Evolutionary conservation across 768 basidiomycete genomes (phyloP).

Genomic region (Xerocomus potaroensis): DNA sequence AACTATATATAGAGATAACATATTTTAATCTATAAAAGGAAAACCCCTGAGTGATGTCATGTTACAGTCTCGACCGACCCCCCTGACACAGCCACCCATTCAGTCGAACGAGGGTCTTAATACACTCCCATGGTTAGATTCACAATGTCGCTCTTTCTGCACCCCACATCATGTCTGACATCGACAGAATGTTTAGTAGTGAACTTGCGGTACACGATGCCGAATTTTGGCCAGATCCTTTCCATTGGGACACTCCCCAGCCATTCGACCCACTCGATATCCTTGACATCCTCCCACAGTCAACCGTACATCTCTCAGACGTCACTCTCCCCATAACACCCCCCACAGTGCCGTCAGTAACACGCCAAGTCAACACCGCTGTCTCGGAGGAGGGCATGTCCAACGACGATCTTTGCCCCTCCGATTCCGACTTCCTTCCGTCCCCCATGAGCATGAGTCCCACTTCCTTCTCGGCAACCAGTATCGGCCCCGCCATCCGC

Average conservation of each 20-base stretch:
- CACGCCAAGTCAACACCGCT: no score
- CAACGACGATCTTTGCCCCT: slow-evolving; percentile 18
- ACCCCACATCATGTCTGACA: slow-evolving; percentile 16
- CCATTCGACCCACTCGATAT: not conserved
- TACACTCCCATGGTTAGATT: slow-evolving; percentile 2
- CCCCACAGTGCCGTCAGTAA: no score
- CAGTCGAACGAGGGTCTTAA: slow-evolving; percentile 6
- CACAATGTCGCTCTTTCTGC: slow-evolving; percentile 14
- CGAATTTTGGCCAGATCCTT: slow-evolving; percentile 3
- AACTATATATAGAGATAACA: no score
- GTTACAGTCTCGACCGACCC: no score
- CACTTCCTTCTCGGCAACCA: not conserved
- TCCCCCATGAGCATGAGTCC: slow-evolving; percentile 13
- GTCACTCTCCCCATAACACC: slow-evolving; percentile 12
- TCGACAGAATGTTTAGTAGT: slow-evolving; percentile 22
- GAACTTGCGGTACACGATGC: slow-evolving; percentile 15
- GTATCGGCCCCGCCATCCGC: not conserved
- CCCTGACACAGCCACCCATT: slow-evolving; percentile 10
- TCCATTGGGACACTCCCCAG: not conserved
- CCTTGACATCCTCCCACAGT: slow-evolving; percentile 4
- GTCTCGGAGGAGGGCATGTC: no score
- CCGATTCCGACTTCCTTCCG: slow-evolving; percentile 23
- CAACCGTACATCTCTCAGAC: slow-evolving; percentile 25
- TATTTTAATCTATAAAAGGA: slow-evolving; percentile 14
- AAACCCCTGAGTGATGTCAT: slow-evolving; percentile 10